Evolutionary conservation across 2,329 filamentous ascomycete species (phyloP).

Genomic region (Leptosphaerulina australis): DNA sequence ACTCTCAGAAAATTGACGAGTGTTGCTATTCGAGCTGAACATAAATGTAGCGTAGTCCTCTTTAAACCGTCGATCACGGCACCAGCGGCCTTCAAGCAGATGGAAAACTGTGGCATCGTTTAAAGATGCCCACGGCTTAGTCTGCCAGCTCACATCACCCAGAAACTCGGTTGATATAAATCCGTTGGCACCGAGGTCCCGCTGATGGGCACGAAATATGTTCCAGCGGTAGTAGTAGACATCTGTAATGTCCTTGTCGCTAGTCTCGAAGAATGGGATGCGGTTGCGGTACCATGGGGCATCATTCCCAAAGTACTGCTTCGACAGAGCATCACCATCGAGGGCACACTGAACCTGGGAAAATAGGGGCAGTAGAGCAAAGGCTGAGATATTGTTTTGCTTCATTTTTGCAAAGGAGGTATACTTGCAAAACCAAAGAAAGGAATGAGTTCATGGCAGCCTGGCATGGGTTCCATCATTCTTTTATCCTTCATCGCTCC

Average conservation of each 20-base stretch:
- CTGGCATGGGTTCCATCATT: neutral
- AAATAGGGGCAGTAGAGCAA: conserved; percentile 4
- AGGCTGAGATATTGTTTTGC: neutral
- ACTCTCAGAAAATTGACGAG: conserved; percentile 53
- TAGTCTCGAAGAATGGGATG: conserved; percentile 51
- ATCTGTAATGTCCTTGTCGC: conserved; percentile 47
- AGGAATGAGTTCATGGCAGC: neutral
- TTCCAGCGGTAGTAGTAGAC: conserved; percentile 57
- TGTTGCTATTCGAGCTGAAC: conserved; percentile 48
- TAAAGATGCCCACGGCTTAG: conserved; percentile 51
- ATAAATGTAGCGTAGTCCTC: conserved; percentile 54
- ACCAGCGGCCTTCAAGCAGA: conserved; percentile 54
- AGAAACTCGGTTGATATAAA: conserved; percentile 56
- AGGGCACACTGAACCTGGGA: conserved; percentile 23
- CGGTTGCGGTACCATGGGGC: conserved; percentile 49
- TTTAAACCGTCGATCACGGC: conserved; percentile 52
- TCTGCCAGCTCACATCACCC: conserved; percentile 53
- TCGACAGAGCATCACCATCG: conserved; percentile 34
- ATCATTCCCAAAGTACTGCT: conserved; percentile 51
- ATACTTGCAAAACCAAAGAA: neutral
- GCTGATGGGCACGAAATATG: conserved; percentile 53
- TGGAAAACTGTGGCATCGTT: conserved; percentile 56
- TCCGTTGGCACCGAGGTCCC: conserved; percentile 51
- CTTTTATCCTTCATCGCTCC: conserved; percentile 1
- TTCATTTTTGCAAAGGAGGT: neutral